Conservation (phyloP, 108 stramenopile genomes). For the Cyclotella atomus region DNA sequence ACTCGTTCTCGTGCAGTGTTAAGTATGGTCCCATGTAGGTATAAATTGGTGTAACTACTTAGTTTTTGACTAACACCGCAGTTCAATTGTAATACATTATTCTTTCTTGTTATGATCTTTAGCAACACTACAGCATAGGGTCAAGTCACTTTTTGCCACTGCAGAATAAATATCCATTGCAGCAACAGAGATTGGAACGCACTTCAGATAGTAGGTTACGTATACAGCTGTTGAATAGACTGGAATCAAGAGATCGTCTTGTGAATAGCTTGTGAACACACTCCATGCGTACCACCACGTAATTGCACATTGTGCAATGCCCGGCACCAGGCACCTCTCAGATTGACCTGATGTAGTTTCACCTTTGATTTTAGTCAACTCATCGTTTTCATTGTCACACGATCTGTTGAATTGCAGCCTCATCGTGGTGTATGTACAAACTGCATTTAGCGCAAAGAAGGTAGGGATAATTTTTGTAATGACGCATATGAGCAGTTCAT, state of each 20-base stretch:
- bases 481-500: constrained; percentile 10
- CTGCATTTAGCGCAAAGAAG: constrained; percentile 15
- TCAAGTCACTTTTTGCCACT: constrained; percentile 27
- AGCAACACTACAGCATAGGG: constrained; percentile 11
- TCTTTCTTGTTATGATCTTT: constrained; percentile 30
- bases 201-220: constrained; percentile 12
- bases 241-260: constrained; percentile 28
- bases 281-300: constrained; percentile 36
- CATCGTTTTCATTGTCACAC: background rate
- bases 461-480: constrained; percentile 4
- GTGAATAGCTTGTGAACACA: constrained; percentile 20
- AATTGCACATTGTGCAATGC: background rate
- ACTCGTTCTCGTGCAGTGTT: background rate
- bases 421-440: constrained; percentile 14
- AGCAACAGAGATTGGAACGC: constrained; percentile 16
- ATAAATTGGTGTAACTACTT: background rate
- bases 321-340: background rate
- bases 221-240: constrained; percentile 9
- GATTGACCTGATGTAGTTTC: background rate
- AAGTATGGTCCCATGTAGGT: background rate
- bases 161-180: constrained; percentile 27
- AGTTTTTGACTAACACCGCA: background rate
- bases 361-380: background rate
- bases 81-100: background rate
- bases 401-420: constrained; percentile 11